Percentiles rank a stretch among this genome's conserved stretches.
Conservation (phyloP, 495 filamentous ascomycete genomes). For the Cercophora scortea region DNA sequence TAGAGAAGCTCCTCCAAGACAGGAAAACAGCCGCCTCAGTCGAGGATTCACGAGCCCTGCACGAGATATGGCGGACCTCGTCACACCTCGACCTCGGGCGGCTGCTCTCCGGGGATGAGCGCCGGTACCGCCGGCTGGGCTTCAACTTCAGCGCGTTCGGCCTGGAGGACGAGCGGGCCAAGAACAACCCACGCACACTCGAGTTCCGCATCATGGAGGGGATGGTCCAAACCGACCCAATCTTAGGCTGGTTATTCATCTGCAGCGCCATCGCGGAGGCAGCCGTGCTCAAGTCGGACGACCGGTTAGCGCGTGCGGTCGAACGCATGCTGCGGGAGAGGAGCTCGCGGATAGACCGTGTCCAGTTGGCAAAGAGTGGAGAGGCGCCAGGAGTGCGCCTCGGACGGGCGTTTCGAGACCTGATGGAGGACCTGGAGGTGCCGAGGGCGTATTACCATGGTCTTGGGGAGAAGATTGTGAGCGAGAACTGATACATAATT, state of each 20-base stretch:
- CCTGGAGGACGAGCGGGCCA: slow-evolving; percentile 20
- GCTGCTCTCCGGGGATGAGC: slow-evolving; percentile 17
- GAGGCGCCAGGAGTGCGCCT: slow-evolving; percentile 3
- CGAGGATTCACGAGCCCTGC: slow-evolving; percentile 8
- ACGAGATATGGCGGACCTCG: slow-evolving; percentile 13
- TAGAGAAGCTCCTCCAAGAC: not conserved
- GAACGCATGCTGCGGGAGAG: slow-evolving; percentile 2
- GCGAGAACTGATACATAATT: not conserved
- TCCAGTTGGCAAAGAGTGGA: not conserved
- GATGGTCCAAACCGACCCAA: slow-evolving; percentile 7
- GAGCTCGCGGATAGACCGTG: not conserved
- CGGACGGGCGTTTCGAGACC: slow-evolving; percentile 14
- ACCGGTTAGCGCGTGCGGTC: slow-evolving; percentile 8
- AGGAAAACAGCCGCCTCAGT: not conserved
- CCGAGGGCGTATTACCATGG: slow-evolving; percentile 4
- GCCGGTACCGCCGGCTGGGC: slow-evolving; percentile 19
- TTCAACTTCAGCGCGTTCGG: slow-evolving; percentile 30
- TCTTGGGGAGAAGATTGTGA: slow-evolving; percentile 15
- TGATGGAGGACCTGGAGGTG: slow-evolving; percentile 19
- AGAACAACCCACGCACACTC: slow-evolving; percentile 20
- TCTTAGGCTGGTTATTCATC: slow-evolving; percentile 20
- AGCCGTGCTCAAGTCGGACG: slow-evolving; percentile 9
- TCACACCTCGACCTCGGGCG: slow-evolving; percentile 15
- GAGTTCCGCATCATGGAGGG: slow-evolving; percentile 31
- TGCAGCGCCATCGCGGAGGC: slow-evolving; percentile 16